Conservation (phyloP, 2,329 filamentous ascomycete species). For the Colletotrichum sp. region DNA sequence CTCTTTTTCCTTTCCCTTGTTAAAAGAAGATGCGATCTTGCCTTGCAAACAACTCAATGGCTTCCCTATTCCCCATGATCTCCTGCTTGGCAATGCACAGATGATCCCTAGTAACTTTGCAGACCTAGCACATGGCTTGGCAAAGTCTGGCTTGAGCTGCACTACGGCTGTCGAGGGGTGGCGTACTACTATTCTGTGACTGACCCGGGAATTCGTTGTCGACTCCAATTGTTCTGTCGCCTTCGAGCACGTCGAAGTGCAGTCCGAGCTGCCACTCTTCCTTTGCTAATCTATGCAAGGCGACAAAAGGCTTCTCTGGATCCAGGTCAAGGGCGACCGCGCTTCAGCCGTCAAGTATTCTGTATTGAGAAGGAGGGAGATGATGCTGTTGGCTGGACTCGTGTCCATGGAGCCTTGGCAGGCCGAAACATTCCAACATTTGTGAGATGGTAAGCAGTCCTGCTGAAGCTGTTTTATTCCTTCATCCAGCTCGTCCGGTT, state of each 20-base stretch:
- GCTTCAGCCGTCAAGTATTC: not conserved
- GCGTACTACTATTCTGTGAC: not conserved
- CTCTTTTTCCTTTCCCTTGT: not conserved
- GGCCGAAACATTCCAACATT: not conserved
- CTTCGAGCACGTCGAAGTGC: not conserved
- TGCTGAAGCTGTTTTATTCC: not conserved
- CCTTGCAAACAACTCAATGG: not conserved
- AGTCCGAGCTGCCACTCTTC: not conserved
- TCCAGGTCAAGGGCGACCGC: not conserved
- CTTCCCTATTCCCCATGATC: not conserved
- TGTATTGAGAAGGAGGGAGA: not conserved
- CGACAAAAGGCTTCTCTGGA: not conserved
- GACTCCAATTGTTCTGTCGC: not conserved
- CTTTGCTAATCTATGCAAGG: not conserved
- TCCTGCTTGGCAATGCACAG: not conserved
- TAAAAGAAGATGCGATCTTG: not conserved
- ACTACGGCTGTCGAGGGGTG: not conserved
- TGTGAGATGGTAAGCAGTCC: not conserved
- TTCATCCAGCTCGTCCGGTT: not conserved
- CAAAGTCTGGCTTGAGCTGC: not conserved
- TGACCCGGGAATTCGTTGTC: not conserved
- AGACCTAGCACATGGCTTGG: not conserved
- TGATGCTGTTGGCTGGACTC: not conserved
- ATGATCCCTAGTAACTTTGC: not conserved
- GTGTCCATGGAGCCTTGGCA: not conserved